Percentiles rank a stretch among this genome's conserved stretches.
phyloP scores from a whole-genome alignment of 306 rosid genomes.

The Lathyrus oleraceus region DNA sequence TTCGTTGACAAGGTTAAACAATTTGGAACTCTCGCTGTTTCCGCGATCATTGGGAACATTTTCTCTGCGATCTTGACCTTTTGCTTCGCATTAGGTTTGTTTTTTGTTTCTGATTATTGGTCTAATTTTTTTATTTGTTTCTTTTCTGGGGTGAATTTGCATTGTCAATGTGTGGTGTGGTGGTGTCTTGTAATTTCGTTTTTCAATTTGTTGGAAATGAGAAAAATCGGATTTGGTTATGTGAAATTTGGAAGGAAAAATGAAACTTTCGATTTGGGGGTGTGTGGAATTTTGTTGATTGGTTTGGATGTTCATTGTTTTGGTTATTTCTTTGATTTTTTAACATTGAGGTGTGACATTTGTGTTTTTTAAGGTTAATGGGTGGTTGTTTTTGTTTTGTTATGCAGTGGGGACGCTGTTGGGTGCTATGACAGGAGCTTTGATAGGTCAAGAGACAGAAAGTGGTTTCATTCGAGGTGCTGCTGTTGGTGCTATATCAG shows the following conservation, averaged over 20 bases:
- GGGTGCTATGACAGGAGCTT: constrained; percentile 98
- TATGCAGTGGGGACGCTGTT: constrained; percentile 87
- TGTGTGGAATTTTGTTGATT: constrained; percentile 36
- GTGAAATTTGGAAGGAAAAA: not conserved
- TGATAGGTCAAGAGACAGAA: constrained; percentile 98
- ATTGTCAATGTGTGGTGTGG: constrained; percentile 26
- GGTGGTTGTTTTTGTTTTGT: constrained; percentile 27
- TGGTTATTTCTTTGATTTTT: not conserved
- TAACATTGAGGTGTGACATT: not conserved
- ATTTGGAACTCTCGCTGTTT: constrained; percentile 60
- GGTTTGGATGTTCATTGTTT: constrained; percentile 23
- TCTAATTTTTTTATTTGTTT: constrained; percentile 16
- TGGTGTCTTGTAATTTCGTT: not conserved
- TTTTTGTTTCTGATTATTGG: not conserved
- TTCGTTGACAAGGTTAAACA: constrained; percentile 63
- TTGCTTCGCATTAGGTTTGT: constrained; percentile 89
- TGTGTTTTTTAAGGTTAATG: constrained; percentile 7
- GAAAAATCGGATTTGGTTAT: constrained; percentile 1
- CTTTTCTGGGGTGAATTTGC: constrained; percentile 22
- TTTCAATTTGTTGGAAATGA: not conserved
- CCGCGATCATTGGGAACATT: constrained; percentile 78
- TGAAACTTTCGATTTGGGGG: constrained; percentile 26
- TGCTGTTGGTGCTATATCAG: constrained; percentile 97
- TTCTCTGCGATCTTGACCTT: constrained; percentile 97
- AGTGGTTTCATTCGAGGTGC: constrained; percentile 99